phyloP scores from a whole-genome alignment of 805 yeast species.

The Lipomyces yamanashiensis region DNA sequence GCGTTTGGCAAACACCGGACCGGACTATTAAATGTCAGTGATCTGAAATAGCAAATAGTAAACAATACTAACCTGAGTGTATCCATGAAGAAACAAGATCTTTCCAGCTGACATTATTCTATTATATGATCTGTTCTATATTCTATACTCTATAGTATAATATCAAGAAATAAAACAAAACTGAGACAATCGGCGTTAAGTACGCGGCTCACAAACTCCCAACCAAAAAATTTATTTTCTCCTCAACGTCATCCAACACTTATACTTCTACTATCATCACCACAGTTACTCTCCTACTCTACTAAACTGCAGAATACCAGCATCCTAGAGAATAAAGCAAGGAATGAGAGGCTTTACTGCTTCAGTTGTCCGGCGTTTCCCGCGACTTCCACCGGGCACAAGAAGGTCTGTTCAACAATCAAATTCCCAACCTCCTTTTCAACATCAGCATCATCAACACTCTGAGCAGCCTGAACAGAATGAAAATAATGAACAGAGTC shows the following conservation, averaged over 20 bases:
- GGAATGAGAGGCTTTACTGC: constrained; percentile 1
- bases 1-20: constrained; percentile 81
- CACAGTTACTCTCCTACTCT: no score
- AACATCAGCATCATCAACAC: no score
- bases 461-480: no score
- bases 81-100: constrained; percentile 29
- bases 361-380: not conserved
- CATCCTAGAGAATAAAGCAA: not conserved
- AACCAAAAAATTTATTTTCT: not conserved
- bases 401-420: no score
- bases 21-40: constrained; percentile 57
- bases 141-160: not conserved
- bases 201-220: not conserved
- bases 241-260: not conserved
- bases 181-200: constrained; percentile 14
- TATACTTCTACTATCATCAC: not conserved
- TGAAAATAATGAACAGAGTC: no score
- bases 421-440: no score
- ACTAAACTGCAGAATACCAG: no score
- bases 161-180: not conserved
- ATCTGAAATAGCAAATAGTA: not conserved
- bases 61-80: constrained; percentile 43
- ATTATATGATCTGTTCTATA: no score
- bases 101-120: constrained; percentile 24
- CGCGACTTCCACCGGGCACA: not conserved